Conservation (phyloP, 768 basidiomycete species). For the Russula lepida region DNA sequence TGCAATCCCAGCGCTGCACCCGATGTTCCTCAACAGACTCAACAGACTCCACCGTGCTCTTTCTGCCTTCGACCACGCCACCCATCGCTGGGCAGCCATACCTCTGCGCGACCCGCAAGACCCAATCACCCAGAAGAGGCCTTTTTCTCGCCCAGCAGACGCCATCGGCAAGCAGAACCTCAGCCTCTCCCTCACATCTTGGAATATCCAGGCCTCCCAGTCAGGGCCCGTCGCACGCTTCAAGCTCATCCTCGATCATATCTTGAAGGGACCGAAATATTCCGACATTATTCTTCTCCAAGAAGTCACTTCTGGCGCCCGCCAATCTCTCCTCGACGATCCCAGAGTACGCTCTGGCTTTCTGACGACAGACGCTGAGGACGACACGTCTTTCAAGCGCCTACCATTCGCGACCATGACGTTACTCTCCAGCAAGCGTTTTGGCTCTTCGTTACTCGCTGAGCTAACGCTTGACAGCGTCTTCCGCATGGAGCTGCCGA, state of each 20-base stretch:
- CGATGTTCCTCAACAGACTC: too few relatives aligned
- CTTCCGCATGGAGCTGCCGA: not conserved
- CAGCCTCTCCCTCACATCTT: constrained; percentile 29
- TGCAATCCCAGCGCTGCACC: too few relatives aligned
- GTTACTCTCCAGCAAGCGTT: not conserved
- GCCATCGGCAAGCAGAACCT: not conserved
- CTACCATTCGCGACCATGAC: constrained; percentile 10
- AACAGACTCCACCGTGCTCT: too few relatives aligned
- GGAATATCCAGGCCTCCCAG: constrained; percentile 33
- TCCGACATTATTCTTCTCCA: not conserved
- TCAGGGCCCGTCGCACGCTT: constrained; percentile 28
- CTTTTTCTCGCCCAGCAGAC: not conserved
- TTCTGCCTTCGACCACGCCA: too few relatives aligned
- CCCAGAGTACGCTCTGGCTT: not conserved
- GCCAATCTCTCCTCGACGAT: not conserved
- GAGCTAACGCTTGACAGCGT: not conserved
- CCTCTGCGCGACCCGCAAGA: not conserved
- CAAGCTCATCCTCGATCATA: constrained; percentile 25
- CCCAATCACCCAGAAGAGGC: constrained; percentile 15
- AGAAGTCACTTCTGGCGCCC: not conserved
- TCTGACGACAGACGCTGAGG: too few relatives aligned
- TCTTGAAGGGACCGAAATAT: not conserved
- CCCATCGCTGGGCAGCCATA: not conserved
- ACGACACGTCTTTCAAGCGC: not conserved
- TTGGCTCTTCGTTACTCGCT: not conserved